Evolutionary conservation across 2,329 filamentous ascomycete genomes (phyloP).

Genomic region (Cordyceps tenuipes): DNA sequence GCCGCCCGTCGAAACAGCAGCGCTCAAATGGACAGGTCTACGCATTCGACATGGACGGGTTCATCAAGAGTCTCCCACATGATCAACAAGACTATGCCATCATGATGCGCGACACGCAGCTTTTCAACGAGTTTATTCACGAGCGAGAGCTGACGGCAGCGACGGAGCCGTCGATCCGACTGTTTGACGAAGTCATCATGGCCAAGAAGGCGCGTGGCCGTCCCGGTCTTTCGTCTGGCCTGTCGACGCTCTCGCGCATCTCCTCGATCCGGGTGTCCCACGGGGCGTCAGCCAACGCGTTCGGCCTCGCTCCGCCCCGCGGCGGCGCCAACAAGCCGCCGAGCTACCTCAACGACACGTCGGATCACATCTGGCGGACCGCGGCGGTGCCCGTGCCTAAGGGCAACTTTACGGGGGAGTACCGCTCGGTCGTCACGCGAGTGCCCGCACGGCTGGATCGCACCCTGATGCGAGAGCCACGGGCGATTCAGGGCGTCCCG

Average conservation of each 20-base stretch:
- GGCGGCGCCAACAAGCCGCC: constrained; percentile 32
- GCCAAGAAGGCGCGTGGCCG: constrained; percentile 65
- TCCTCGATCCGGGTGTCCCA: constrained; percentile 52
- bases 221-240: constrained; percentile 48
- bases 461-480: constrained; percentile 82
- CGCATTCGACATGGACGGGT: constrained; percentile 57
- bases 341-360: constrained; percentile 61
- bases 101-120: constrained; percentile 60
- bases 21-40: constrained; percentile 52
- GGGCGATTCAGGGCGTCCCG: constrained; percentile 83
- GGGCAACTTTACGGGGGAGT: constrained; percentile 55
- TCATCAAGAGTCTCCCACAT: constrained; percentile 55
- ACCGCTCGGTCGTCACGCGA: constrained; percentile 50
- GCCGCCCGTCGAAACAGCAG: constrained; percentile 51
- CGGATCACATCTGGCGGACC: constrained; percentile 73
- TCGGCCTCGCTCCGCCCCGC: constrained; percentile 28
- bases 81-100: constrained; percentile 57
- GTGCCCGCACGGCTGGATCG: constrained; percentile 79
- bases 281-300: constrained; percentile 36
- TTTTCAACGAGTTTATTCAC: constrained; percentile 77
- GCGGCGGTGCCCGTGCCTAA: constrained; percentile 52
- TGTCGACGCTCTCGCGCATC: constrained; percentile 48
- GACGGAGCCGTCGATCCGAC: constrained; percentile 57
- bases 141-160: constrained; percentile 61
- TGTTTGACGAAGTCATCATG: constrained; percentile 79